Conservation (phyloP, 2,329 filamentous ascomycete genomes). For the Hawksworthiomyces lignivorus region DNA sequence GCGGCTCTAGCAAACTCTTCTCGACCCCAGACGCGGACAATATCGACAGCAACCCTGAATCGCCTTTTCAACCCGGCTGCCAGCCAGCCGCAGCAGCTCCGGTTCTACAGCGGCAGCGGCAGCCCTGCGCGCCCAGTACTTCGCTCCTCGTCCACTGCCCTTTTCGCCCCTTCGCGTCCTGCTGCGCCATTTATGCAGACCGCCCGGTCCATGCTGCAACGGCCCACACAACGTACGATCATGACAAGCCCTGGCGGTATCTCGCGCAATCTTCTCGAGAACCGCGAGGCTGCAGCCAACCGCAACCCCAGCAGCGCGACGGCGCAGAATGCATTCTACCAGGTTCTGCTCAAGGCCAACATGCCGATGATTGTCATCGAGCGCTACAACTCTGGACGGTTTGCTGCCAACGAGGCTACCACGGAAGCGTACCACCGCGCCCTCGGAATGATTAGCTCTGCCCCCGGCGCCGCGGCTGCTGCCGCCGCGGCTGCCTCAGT, state of each 20-base stretch:
- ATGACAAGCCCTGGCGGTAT: constrained; percentile 35
- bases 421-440: constrained; percentile 75
- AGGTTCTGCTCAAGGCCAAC: constrained; percentile 80
- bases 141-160: neutral
- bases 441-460: constrained; percentile 36
- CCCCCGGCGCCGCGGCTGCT: constrained; percentile 8
- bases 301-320: constrained; percentile 81
- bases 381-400: constrained; percentile 78
- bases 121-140: too few relatives aligned
- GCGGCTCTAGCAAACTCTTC: neutral
- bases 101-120: constrained; percentile 8
- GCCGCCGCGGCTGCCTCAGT: neutral
- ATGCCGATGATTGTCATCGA: constrained; percentile 92
- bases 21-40: neutral
- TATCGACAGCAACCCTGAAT: constrained; percentile 1
- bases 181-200: constrained; percentile 9
- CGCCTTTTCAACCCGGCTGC: neutral
- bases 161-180: constrained; percentile 1
- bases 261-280: constrained; percentile 63
- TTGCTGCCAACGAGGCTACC: constrained; percentile 70
- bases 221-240: constrained; percentile 9
- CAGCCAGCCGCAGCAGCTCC: neutral
- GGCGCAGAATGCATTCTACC: constrained; percentile 90
- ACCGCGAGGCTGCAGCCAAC: constrained; percentile 86
- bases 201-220: constrained; percentile 1